phyloP scores from a whole-genome alignment of 306 rosid species.

The Vachellia pachyceras region DNA sequence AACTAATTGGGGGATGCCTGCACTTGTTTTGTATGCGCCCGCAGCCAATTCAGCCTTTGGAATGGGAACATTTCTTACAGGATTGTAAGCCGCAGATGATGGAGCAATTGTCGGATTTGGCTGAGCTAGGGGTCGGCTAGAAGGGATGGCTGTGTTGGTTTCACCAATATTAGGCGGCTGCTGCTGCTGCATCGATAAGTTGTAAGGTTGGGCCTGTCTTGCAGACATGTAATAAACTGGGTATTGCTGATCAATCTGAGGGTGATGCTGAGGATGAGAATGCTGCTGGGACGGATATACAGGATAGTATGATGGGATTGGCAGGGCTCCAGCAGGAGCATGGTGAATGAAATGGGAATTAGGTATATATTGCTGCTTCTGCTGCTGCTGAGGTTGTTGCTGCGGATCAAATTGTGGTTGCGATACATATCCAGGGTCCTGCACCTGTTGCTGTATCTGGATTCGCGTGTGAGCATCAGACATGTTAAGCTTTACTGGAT shows the following conservation, averaged over 20 bases:
- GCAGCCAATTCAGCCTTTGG: conserved; percentile 61
- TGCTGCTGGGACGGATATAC: conserved; percentile 73
- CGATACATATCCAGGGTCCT: conserved; percentile 62
- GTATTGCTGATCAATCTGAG: conserved; percentile 75
- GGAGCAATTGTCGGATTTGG: conserved; percentile 55
- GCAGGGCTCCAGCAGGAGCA: conserved; percentile 57
- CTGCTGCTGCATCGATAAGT: conserved; percentile 57
- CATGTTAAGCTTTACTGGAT: conserved; percentile 46
- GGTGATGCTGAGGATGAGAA: too few relatives aligned
- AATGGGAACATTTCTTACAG: conserved; percentile 51
- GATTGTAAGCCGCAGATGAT: conserved; percentile 56
- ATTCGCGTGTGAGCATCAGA: conserved; percentile 58
- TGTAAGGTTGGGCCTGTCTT: conserved; percentile 67
- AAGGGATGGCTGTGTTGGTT: conserved; percentile 43
- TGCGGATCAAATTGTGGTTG: conserved; percentile 62
- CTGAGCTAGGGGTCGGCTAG: conserved; percentile 59
- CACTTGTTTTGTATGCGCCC: conserved; percentile 56
- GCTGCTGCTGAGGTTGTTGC: conserved; percentile 23
- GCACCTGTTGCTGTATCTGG: conserved; percentile 64
- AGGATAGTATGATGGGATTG: conserved; percentile 63
- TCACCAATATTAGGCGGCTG: conserved; percentile 63
- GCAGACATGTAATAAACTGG: conserved; percentile 69
- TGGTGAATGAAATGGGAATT: conserved; percentile 70
- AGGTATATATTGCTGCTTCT: conserved; percentile 57
- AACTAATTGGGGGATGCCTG: conserved; percentile 64